These are phyloP conservation scores for Choanephora cucurbitarum DNA, from an alignment of 371 early-diverging fungal genomes.

Conservation along the genomic window DNA sequence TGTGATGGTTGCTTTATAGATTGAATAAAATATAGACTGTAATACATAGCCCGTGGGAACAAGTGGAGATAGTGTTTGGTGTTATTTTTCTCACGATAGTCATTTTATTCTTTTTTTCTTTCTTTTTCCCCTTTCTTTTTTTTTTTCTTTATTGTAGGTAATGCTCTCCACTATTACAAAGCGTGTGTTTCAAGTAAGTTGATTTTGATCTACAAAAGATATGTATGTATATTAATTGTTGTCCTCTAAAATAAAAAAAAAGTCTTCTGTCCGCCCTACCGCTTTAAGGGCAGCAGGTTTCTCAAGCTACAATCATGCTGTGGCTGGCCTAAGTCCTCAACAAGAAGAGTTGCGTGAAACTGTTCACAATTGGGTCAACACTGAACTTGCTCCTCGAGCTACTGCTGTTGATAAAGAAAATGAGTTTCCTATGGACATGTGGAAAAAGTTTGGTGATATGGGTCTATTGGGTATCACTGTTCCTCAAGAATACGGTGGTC, in stretches of 20 bases:
- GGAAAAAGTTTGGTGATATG: conserved; percentile 96
- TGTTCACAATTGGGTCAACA: conserved; percentile 78
- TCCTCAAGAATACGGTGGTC: conserved; percentile 83
- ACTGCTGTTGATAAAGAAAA: conserved; percentile 83
- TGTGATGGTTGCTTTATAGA: conserved; percentile 12
- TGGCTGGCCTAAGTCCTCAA: conserved; percentile 76
- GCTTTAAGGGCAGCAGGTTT: conserved; percentile 5
- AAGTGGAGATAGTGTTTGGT: background rate
- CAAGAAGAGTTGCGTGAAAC: conserved; percentile 75
- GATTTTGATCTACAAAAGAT: no score
- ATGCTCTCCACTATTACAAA: conserved; percentile 7
- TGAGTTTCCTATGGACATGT: conserved; percentile 94
- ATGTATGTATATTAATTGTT: no score
- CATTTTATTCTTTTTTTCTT: background rate
- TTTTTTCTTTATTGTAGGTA: background rate
- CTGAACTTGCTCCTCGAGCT: conserved; percentile 87
- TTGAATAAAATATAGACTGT: no score
- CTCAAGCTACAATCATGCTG: conserved; percentile 70
- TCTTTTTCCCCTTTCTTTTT: background rate
- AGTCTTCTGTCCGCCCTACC: background rate
- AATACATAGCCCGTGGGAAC: conserved; percentile 9
- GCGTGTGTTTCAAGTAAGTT: background rate
- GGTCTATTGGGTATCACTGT: conserved; percentile 80
- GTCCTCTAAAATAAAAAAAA: no score
- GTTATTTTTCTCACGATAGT: conserved; percentile 7